Percentiles rank a stretch among this genome's conserved stretches.
phyloP scores from a whole-genome alignment of 2,329 filamentous ascomycete species.

The Ophiostoma himal-ulmi region DNA sequence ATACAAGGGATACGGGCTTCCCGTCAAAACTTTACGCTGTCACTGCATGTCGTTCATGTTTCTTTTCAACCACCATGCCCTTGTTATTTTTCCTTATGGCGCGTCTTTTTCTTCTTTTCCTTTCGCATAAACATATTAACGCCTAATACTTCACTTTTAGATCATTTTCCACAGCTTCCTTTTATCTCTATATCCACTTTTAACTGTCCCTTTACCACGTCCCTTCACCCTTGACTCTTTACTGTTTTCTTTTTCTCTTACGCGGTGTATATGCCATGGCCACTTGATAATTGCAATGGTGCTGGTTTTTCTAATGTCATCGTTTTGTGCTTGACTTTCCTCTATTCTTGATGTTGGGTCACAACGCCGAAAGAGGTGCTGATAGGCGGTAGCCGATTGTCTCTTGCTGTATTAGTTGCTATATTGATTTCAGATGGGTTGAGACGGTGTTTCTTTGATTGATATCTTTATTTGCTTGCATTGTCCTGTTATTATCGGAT shows the following conservation, averaged over 20 bases:
- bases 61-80: neutral
- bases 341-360: neutral
- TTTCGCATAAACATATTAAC: neutral
- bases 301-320: conserved; percentile 4
- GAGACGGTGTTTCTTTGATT: neutral
- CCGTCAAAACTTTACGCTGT: neutral
- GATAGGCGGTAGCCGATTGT: neutral
- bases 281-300: conserved; percentile 16
- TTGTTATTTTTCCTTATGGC: neutral
- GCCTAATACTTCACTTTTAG: neutral
- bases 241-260: conserved; percentile 16
- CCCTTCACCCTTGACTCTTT: neutral
- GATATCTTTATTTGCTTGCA: neutral
- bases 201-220: neutral
- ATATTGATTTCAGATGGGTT: neutral
- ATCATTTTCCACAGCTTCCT: neutral
- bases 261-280: conserved; percentile 17
- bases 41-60: conserved; percentile 2
- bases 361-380: neutral
- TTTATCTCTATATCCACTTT: neutral
- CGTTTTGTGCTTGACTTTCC: conserved; percentile 3
- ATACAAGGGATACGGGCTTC: neutral
- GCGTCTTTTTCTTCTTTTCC: neutral
- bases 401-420: neutral
- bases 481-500: neutral